Base-by-base conservation (phyloP, 2,329 filamentous ascomycete species). In the Drechslerella stenobrocha region DNA sequence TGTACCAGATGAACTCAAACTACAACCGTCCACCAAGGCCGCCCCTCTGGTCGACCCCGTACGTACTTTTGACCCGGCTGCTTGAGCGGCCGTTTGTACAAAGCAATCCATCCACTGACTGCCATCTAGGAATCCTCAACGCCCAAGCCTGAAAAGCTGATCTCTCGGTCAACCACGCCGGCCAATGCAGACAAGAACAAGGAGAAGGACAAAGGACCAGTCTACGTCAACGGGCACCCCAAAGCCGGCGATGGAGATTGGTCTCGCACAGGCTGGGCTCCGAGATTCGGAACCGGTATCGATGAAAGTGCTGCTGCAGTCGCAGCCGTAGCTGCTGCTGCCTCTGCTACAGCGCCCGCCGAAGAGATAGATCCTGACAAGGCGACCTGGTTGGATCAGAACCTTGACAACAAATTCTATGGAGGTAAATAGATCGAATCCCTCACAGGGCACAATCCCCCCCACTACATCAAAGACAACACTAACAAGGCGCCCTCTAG, bases 321-420 rank as follows among this genome's bases (percentile, higher is more conserved):
- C 9, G 40, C 4, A 69, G 28, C 4, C 26, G 55, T 72, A 22
- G 72, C 69, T 30, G n/a, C n/a, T n/a, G n/a, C n/a, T n/a, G n/a
- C n/a, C n/a, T n/a, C n/a, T n/a, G n/a, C n/a, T n/a, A n/a, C n/a
- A n/a, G 69, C 63, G 34, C 58, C 71, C 7, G 34, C 72, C 26
- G 70, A 71, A 2, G 59, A 32, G 23, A 22, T 69, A 40, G 65
- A 70, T n/a, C 34, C 67, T 20, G 91, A 98, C 74, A 91, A 96
- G 76, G 84, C 90, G 73, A 96, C 90, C 0, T 89, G 87, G 79
- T 77, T 97, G 22, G 95, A 98, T 75, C 83, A 85, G 66, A 87
- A 86, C 76, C 78, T 98, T 32, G 85, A 92, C 40, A 91, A 97
- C 75, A 89, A 89, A 75, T 89, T 95, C 76, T 98, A 88, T 76